phyloP scores from a whole-genome alignment of 2,329 filamentous ascomycete species.

The Aureobasidium sp. region DNA sequence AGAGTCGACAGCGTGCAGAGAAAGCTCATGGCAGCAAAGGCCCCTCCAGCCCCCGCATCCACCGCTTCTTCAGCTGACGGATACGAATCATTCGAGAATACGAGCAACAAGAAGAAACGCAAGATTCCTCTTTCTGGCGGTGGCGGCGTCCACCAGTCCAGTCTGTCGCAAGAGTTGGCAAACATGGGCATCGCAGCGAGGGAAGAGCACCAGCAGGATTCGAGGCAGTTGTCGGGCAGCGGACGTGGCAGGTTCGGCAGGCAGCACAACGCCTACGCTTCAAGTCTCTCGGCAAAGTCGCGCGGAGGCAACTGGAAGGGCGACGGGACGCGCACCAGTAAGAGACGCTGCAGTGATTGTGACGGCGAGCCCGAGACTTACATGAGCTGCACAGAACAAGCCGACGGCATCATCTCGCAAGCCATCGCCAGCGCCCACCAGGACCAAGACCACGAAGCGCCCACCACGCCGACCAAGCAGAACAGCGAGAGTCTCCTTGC shows the following conservation, averaged over 20 bases:
- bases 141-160: slow-evolving; percentile 49
- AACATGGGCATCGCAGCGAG: slow-evolving; percentile 50
- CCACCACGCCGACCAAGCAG: slow-evolving; percentile 48
- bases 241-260: slow-evolving; percentile 79
- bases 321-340: slow-evolving; percentile 17
- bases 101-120: slow-evolving; percentile 98
- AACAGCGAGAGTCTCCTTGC: slow-evolving; percentile 67
- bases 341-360: slow-evolving; percentile 1
- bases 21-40: slow-evolving; percentile 27
- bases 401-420: slow-evolving; percentile 71
- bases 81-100: slow-evolving; percentile 96
- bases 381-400: background rate
- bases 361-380: background rate
- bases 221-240: slow-evolving; percentile 9
- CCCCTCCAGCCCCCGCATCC: slow-evolving; percentile 38
- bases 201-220: slow-evolving; percentile 20
- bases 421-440: slow-evolving; percentile 86
- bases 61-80: slow-evolving; percentile 69
- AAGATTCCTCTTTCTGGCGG: slow-evolving; percentile 90
- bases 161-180: slow-evolving; percentile 55
- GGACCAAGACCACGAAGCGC: slow-evolving; percentile 48
- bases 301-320: slow-evolving; percentile 19
- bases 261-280: slow-evolving; percentile 35
- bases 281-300: slow-evolving; percentile 30
- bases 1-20: slow-evolving; percentile 27